phyloP scores from a whole-genome alignment of 371 early-diverging fungal species.

The Mortierella sp. region DNA sequence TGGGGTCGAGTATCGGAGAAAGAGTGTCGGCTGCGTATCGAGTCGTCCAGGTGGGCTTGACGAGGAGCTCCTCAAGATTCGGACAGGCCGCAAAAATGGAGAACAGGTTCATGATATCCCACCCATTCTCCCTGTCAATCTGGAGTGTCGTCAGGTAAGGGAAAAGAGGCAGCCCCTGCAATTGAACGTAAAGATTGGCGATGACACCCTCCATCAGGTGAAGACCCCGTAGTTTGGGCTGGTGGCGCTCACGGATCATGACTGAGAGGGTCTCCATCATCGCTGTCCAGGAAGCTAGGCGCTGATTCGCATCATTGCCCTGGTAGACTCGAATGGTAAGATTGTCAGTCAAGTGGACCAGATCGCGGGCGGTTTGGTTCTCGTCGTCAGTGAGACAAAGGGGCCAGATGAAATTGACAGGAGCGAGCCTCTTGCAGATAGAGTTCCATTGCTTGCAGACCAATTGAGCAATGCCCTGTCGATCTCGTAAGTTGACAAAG shows the following conservation, averaged over 20 bases:
- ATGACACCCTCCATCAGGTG: not conserved
- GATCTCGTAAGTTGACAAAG: not conserved
- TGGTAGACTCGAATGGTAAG: not conserved
- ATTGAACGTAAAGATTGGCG: not conserved
- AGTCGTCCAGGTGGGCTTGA: not conserved
- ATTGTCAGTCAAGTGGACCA: not conserved
- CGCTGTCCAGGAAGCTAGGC: not conserved
- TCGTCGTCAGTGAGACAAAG: not conserved
- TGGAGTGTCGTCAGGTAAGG: not conserved
- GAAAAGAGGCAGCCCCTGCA: not conserved
- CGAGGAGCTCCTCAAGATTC: slow-evolving; percentile 8
- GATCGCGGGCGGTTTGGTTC: not conserved
- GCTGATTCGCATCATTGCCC: not conserved
- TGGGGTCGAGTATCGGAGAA: not conserved
- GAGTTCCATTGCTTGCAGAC: slow-evolving; percentile 20
- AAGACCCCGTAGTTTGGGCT: not conserved
- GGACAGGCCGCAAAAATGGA: slow-evolving; percentile 6
- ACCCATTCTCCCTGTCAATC: not conserved
- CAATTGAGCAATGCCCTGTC: not conserved
- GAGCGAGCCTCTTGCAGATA: not conserved
- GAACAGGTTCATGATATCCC: slow-evolving; percentile 3
- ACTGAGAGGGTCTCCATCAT: not conserved
- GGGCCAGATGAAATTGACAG: not conserved
- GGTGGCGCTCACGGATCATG: not conserved
- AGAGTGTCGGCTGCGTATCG: not conserved